These are phyloP conservation scores for Fusarium domesticum DNA, from an alignment of 2,329 filamentous ascomycete genomes.

Conservation along the genomic window DNA sequence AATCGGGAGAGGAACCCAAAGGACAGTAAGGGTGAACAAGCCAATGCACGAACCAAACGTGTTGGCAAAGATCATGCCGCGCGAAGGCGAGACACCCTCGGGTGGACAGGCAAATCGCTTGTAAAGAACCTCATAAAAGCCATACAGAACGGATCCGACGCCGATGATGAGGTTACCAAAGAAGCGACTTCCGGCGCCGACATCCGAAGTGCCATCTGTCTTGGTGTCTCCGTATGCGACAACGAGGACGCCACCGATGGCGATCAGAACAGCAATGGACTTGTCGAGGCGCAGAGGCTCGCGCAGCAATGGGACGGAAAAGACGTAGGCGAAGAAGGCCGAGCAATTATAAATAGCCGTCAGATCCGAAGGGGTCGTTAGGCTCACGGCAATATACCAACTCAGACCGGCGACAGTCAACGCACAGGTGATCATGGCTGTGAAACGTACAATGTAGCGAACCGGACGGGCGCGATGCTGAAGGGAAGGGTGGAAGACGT, in stretches of 20 bases:
- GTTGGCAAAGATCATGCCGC: conserved; percentile 96
- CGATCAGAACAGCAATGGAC: conserved; percentile 78
- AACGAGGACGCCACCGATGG: conserved; percentile 86
- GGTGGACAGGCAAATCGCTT: conserved; percentile 92
- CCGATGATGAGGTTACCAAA: conserved; percentile 92
- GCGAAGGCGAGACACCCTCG: conserved; percentile 76
- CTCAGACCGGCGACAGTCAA: conserved; percentile 87
- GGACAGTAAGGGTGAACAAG: conserved; percentile 75
- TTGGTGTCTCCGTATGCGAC: conserved; percentile 85
- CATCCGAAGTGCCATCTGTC: conserved; percentile 36
- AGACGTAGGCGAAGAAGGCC: conserved; percentile 97
- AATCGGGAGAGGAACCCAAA: conserved; percentile 89
- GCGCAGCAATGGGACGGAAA: conserved; percentile 83
- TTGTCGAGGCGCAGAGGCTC: conserved; percentile 85
- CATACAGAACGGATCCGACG: conserved; percentile 85
- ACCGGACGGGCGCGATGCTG: conserved; percentile 41
- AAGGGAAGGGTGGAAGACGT: conserved; percentile 50
- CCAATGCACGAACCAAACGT: conserved; percentile 87
- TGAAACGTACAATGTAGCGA: conserved; percentile 75
- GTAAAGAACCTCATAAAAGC: conserved; percentile 95
- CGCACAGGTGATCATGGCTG: conserved; percentile 76
- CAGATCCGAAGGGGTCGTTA: conserved; percentile 89
- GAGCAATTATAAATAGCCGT: conserved; percentile 99
- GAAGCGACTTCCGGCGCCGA: conserved; percentile 63
- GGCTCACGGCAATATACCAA: conserved; percentile 92